Evolutionary conservation across 768 basidiomycete genomes (phyloP), one percentile per base, ranked within the genome.

Genomic region (Leccinum obscurum): DNA sequence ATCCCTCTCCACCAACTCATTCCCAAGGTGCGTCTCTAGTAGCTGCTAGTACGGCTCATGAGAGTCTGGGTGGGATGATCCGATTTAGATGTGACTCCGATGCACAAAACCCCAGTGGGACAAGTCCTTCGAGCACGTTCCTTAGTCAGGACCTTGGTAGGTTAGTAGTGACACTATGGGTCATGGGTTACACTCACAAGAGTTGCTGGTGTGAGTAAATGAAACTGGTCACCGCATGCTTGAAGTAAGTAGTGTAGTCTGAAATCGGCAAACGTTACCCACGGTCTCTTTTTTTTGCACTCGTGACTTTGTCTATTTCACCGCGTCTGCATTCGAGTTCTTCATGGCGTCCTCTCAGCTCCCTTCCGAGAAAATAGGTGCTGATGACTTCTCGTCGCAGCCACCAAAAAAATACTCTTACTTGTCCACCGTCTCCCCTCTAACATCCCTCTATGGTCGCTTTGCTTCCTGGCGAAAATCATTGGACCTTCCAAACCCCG

Each of bases 401-500:
- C 68, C 73, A 55, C 65, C 72, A 37, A 79, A 79, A 55, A 76
- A 77, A 58, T 75, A 80, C 57, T 68, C 81, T 4, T 80, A 59
- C 52, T 39, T 62, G 50, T 55, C 68, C 50, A 58, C 68, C 52
- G 46, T 78, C 8, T 68, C 85, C 52, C 90, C 92, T 28, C 76
- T 93, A 59, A 81, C 83, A 54, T 85, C 81, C 74, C 78, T 83
- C 24, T 90, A 89, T 74, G 80, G 84, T 68, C 85, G 87, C 59
- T 87, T 96, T 75, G 81, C 88, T 61, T 78, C 83, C 72, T 95
- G 93, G 91, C 86, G 94, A 67, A 82, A 85, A 68, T 83, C 86
- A 63, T 81, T 95, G 64, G 90, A 87, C 52, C 80, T 98, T 54
- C 86, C 93, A 44, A 90, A 92, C 76, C 95, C 95, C n/a, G 95